phyloP scores from a whole-genome alignment of 2,329 filamentous ascomycete genomes.

The Pyrenophora teres region DNA sequence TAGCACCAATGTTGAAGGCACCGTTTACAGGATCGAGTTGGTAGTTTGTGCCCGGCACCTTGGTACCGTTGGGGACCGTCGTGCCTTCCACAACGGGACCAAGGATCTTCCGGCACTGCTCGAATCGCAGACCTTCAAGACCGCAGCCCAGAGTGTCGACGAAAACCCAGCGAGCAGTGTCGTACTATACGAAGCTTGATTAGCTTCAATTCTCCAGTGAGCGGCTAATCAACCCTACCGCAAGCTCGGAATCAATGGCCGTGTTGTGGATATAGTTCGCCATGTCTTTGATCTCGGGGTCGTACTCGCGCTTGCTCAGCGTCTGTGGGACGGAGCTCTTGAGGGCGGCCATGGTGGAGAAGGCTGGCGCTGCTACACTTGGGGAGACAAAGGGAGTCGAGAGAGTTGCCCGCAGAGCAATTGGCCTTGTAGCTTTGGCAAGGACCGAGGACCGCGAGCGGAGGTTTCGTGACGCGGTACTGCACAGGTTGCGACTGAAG shows the following conservation, averaged over 20 bases:
- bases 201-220: slow-evolving; percentile 14
- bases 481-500: slow-evolving; percentile 50
- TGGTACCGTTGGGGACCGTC: slow-evolving; percentile 86
- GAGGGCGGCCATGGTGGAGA: slow-evolving; percentile 47
- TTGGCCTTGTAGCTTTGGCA: slow-evolving; percentile 45
- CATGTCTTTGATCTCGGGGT: slow-evolving; percentile 94
- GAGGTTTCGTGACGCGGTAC: slow-evolving; percentile 45
- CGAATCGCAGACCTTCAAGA: slow-evolving; percentile 92
- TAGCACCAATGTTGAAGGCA: slow-evolving; percentile 98
- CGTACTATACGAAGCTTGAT: slow-evolving; percentile 63
- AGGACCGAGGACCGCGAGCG: slow-evolving; percentile 41
- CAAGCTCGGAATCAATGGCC: slow-evolving; percentile 86
- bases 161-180: slow-evolving; percentile 95
- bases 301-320: slow-evolving; percentile 63
- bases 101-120: slow-evolving; percentile 92
- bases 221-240: slow-evolving; percentile 64
- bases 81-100: slow-evolving; percentile 91
- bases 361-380: slow-evolving; percentile 32
- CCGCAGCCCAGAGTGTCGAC: slow-evolving; percentile 97
- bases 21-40: slow-evolving; percentile 93
- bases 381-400: slow-evolving; percentile 30
- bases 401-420: slow-evolving; percentile 37
- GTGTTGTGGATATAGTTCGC: slow-evolving; percentile 93
- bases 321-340: slow-evolving; percentile 41
- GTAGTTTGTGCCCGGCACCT: slow-evolving; percentile 89